phyloP scores from a whole-genome alignment of 352 stramenopile genomes.

The Globisporangium polare region DNA sequence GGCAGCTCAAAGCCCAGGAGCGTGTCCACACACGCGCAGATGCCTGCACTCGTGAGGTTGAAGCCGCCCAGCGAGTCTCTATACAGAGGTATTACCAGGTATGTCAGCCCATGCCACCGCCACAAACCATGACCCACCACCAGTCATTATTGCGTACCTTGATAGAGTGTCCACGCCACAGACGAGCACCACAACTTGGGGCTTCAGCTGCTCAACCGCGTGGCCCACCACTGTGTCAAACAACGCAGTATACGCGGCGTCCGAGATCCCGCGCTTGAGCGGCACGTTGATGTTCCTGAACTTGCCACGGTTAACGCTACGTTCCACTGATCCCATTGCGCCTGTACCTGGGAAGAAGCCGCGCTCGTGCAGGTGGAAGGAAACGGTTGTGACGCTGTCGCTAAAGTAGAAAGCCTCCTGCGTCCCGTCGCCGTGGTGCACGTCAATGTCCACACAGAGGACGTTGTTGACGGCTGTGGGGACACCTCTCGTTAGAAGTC shows the following conservation, averaged over 20 bases:
- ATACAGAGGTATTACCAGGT: not conserved
- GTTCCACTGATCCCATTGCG: conserved; percentile 12
- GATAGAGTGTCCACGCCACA: conserved; percentile 69
- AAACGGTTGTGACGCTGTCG: conserved; percentile 40
- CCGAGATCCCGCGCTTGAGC: conserved; percentile 44
- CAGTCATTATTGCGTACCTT: conserved; percentile 13
- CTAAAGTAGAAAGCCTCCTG: conserved; percentile 60
- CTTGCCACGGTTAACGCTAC: conserved; percentile 28
- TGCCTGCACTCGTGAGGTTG: conserved; percentile 40
- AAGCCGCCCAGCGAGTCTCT: conserved; percentile 41
- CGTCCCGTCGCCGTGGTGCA: conserved; percentile 59
- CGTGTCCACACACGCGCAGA: conserved; percentile 29
- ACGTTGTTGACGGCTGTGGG: conserved; percentile 20
- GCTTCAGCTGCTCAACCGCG: conserved; percentile 35
- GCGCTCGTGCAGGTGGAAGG: conserved; percentile 44
- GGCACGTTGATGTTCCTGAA: conserved; percentile 63
- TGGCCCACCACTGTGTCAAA: conserved; percentile 37
- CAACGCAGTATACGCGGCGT: conserved; percentile 45
- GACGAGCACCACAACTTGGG: conserved; percentile 51
- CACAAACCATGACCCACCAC: not conserved
- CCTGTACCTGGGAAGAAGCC: conserved; percentile 55
- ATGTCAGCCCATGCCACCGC: not conserved
- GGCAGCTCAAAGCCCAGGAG: conserved; percentile 30
- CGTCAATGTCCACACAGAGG: conserved; percentile 54
- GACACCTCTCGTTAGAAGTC: conserved; percentile 14